Evolutionary conservation across 176 grass and related monocot species (phyloP).

Genomic region (Panicum miliaceum): DNA sequence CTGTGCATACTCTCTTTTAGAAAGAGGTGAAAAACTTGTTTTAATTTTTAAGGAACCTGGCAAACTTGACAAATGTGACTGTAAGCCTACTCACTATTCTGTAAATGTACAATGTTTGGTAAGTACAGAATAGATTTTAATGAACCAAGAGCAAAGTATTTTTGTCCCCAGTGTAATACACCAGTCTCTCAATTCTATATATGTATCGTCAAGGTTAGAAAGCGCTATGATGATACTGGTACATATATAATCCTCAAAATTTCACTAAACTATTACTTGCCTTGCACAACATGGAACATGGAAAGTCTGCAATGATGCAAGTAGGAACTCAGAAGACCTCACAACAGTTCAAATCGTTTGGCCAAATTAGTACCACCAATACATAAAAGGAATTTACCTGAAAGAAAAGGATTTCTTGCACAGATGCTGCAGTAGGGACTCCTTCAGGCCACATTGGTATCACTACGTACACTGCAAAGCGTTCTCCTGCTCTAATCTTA

Average conservation of each 20-base stretch:
- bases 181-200: background rate
- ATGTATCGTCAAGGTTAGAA: conserved; percentile 10
- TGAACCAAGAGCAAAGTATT: background rate
- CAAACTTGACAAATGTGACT: conserved; percentile 4
- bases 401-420: conserved; percentile 97
- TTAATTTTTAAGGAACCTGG: background rate
- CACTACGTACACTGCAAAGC: conserved; percentile 91
- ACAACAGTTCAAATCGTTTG: background rate
- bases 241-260: background rate
- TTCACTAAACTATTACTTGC: background rate
- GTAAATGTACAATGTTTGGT: background rate
- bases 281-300: conserved; percentile 13
- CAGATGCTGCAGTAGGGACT: conserved; percentile 68
- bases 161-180: background rate
- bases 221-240: background rate
- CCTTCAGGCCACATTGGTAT: conserved; percentile 99
- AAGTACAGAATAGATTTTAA: conserved; percentile 7
- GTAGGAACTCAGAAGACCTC: background rate
- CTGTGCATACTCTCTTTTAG: background rate
- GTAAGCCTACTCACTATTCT: background rate
- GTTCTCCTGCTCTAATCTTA: conserved; percentile 80
- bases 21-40: conserved; percentile 21
- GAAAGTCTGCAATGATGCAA: background rate
- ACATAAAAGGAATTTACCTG: conserved; percentile 63
- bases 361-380: background rate